Evolutionary conservation across 352 stramenopile species (phyloP), one percentile per base, ranked within the genome.

Genomic region (Globisporangium takayamanum): DNA sequence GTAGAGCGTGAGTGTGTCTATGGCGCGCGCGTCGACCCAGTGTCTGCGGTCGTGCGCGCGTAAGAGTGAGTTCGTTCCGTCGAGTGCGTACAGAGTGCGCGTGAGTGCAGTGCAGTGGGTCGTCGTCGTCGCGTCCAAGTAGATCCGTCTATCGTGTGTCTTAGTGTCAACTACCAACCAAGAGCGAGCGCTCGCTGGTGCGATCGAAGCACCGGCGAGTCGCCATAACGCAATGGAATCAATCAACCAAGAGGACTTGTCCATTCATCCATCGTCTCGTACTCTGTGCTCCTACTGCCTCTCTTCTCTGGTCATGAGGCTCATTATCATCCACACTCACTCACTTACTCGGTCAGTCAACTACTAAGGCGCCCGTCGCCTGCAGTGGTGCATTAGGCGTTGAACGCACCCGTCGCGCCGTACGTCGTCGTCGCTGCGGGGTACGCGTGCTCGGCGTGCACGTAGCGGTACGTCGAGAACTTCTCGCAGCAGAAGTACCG

Each of bases 401-500:
- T 52, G 42, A 68, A 44, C 56, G 56, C 25, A 18, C 48, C 67
- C 11, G 55, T 72, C 10, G 74, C 47, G 45, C 76, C 76, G 51
- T 87, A 87, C 37, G 66, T 60, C 14, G 69, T 48, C 15, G 58
- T 16, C 16, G 62, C 41, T 7, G 64, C 33, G 10, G 33, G 61
- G 33, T 68, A 64, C 12, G 33, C 28, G 59, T 64, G 54, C 16
- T 65, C 60, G 18, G 50, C 28, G 49, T 73, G 42, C 25, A 75
- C 60, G 44, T 78, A 77, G 41, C 72, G 64, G 60, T 85, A 78
- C 18, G 70, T 73, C 14, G 66, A 71, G 49, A 81, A 84, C 54
- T 72, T 74, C 46, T 89, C 79, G 54, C 76, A 87, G 68, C 76
- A 87, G 60, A 89, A 89, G 64, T 77, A 85, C 47, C 76, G 74